A percentile compares a stretch with the other conserved stretches of the same genome.
These are phyloP conservation scores for Coemansia javaensis DNA, from an alignment of 192 early-diverging fungal genomes.

Conservation along the genomic window DNA sequence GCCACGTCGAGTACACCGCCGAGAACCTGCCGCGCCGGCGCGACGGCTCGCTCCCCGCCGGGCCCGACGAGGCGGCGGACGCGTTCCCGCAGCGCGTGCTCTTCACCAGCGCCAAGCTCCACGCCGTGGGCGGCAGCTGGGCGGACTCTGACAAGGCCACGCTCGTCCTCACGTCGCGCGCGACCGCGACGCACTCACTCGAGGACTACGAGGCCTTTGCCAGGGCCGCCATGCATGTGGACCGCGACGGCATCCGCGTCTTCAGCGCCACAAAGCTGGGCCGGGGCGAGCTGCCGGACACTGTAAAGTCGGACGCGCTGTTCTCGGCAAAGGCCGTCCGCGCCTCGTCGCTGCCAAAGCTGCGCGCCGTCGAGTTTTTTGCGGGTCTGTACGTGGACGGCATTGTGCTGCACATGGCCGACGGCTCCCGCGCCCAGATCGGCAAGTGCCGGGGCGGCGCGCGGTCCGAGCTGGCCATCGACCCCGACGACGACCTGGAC, in stretches of 20 bases:
- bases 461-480: constrained; percentile 27
- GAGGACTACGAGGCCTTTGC: constrained; percentile 11
- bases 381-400: constrained; percentile 54
- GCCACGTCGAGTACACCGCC: constrained; percentile 54
- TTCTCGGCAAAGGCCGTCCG: constrained; percentile 26
- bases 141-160: constrained; percentile 20
- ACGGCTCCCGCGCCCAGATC: constrained; percentile 38
- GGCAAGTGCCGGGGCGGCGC: constrained; percentile 45
- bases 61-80: constrained; percentile 18
- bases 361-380: constrained; percentile 39
- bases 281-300: constrained; percentile 36
- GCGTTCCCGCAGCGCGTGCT: constrained; percentile 18
- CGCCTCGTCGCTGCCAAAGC: constrained; percentile 7
- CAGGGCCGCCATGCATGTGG: neutral
- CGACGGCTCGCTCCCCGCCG: constrained; percentile 21
- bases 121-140: constrained; percentile 27
- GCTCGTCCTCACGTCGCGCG: constrained; percentile 34
- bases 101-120: constrained; percentile 9
- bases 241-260: constrained; percentile 16
- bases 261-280: constrained; percentile 34
- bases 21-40: constrained; percentile 28
- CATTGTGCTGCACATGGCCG: constrained; percentile 41
- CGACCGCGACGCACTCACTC: constrained; percentile 15
- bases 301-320: constrained; percentile 14
- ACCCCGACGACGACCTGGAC: constrained; percentile 49